Conservation (phyloP, 768 basidiomycete species). For the Podaxis sp. region DNA sequence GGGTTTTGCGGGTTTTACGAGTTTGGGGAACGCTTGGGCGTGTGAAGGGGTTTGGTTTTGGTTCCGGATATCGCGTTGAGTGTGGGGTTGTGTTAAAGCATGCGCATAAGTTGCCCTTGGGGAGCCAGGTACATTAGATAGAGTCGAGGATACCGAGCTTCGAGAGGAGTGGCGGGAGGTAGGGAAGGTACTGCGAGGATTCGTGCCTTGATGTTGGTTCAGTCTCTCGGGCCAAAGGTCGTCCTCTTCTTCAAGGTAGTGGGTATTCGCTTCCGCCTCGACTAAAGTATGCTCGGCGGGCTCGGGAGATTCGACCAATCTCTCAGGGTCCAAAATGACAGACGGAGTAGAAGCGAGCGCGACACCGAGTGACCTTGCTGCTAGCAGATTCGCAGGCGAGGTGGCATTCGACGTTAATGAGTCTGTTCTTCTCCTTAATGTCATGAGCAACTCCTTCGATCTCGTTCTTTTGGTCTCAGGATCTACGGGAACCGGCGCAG, state of each 20-base stretch:
- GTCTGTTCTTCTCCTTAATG: conserved; percentile 11
- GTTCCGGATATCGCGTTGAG: background rate
- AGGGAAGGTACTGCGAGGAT: background rate
- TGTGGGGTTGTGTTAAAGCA: background rate
- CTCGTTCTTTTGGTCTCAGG: conserved; percentile 14
- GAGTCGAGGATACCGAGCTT: background rate
- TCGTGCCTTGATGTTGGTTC: background rate
- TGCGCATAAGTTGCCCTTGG: background rate
- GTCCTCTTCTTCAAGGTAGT: background rate
- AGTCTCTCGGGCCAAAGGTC: background rate
- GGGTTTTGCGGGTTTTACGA: background rate
- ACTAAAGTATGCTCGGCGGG: background rate
- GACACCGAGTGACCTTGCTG: background rate
- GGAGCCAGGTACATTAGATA: background rate
- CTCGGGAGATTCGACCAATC: conserved; percentile 13
- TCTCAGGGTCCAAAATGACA: background rate
- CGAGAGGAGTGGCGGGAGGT: background rate
- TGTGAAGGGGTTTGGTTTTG: background rate
- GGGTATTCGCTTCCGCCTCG: background rate
- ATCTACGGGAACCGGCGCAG: background rate
- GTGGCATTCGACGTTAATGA: conserved; percentile 6
- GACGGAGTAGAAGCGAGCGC: conserved; percentile 4
- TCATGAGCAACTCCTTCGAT: conserved; percentile 15
- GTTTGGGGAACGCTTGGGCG: background rate
- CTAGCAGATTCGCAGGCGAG: background rate